Base-by-base conservation (phyloP, 805 yeast species). In the Yueomyces sp. region DNA sequence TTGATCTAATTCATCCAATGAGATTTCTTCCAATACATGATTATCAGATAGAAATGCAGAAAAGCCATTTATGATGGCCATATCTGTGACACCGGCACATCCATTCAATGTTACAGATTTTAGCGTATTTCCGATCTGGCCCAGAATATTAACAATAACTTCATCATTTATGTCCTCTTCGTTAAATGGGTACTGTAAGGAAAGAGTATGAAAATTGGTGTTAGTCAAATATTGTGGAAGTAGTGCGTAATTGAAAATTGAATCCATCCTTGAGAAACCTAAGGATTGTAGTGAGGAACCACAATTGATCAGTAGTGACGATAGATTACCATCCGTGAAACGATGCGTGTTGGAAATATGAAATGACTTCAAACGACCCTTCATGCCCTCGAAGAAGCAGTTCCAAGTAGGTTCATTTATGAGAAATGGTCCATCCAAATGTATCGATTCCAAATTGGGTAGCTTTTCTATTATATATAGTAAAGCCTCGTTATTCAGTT, bases 391-490 rank as follows among this genome's bases (percentile, higher is more conserved):
- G 53, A 92, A 84, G 49, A 82, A 87, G 5, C 66, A 70, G 49
- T 76, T 75, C 99, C 99, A 92, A 44, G 78, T 68, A 0, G 61
- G 63, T 49, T 81, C 85, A 53, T 81, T 78, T 40, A 92, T 79
- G 50, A 92, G 64, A 57, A 92, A 92, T 0, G 96, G 86, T 0
- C 99, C 99, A 60, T 90, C 88, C 36, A 92, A 63, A n/a, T 72
- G 65, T 5, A 90, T 45, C 11, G 74, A 67, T 12, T 60, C 66
- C 40, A 92, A 65, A 31, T 72, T 62, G 0, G 64, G 63, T 38
- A 90, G 65, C 48, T 84, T 79, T 7, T 75, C 65, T 4, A 75
- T 72, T 47, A 73, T 76, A 56, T 85, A 82, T 19, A 67, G 56
- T 46, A 92, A 59, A 45, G 82, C 81, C 49, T 81, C 87, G 56